Conservation (phyloP, 306 rosid genomes). For the Pterocarpus macrocarpus region DNA sequence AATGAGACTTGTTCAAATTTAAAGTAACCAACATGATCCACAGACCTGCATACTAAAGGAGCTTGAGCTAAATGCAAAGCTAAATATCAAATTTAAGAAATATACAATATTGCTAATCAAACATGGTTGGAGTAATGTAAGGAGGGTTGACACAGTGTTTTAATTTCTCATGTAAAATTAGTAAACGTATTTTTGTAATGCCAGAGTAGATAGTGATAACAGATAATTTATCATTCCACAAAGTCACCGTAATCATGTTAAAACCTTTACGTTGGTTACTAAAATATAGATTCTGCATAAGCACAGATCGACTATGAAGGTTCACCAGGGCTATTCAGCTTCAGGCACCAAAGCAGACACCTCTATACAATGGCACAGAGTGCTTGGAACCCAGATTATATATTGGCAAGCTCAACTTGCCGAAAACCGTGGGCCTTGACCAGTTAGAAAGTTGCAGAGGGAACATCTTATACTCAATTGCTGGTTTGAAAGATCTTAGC, state of each 20-base stretch:
- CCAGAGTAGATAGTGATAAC: neutral
- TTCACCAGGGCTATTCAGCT: conserved; percentile 75
- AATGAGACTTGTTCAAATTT: conserved; percentile 1
- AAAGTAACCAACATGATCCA: conserved; percentile 35
- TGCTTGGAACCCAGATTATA: conserved; percentile 53
- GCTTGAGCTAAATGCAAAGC: neutral
- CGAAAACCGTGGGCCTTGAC: conserved; percentile 66
- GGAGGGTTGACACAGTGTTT: conserved; percentile 18
- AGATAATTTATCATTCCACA: conserved; percentile 9
- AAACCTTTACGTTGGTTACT: conserved; percentile 16
- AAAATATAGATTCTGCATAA: conserved; percentile 42
- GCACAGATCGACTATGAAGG: conserved; percentile 52
- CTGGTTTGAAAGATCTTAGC: conserved; percentile 75
- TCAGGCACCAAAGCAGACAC: conserved; percentile 63
- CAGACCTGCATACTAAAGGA: conserved; percentile 5
- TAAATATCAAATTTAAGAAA: conserved; percentile 9
- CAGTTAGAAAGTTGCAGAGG: conserved; percentile 61
- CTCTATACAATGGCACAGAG: conserved; percentile 52
- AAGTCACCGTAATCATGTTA: neutral
- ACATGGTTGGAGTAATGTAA: neutral
- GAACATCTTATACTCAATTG: conserved; percentile 67
- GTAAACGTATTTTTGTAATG: conserved; percentile 26
- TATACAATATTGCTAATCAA: conserved; percentile 25
- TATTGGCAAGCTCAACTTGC: conserved; percentile 62
- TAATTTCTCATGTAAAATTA: conserved; percentile 29